Base-by-base conservation (phyloP, 75 land plant genomes). In the Picea sitchensis region DNA sequence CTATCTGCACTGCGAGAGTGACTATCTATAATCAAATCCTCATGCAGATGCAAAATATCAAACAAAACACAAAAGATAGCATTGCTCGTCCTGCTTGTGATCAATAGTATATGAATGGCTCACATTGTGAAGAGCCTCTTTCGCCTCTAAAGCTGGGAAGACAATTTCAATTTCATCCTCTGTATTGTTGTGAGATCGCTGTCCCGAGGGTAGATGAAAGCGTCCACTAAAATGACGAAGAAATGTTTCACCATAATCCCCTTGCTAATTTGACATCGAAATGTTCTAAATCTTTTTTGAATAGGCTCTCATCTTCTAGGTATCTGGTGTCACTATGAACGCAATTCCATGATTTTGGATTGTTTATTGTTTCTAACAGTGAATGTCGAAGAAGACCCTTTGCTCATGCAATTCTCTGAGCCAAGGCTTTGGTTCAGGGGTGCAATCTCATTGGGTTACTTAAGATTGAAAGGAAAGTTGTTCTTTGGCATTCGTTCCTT, bases 81-180 rank as follows among this genome's bases (percentile, higher is more conserved):
- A 77, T 87, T 86, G 80, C 56, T 92, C 93, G 73, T 95, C 95
- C 62, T 91, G 93, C 77, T 89, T 90, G 83, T 95, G 95, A 67
- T 95, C 98, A 62, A 95, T 65, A 17, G 90, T 86, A 77, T 91
- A 95, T 11, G 98, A 92, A 76, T 92, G 98, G 79, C 95, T 92
- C 4, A 95, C 91, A 82, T 95, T 92, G 68, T 91, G 93, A 83
- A 95, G 95, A 15, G 93, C 62, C 75, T 92, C 98, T 81, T 86
- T 95, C 5, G 93, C 80, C 81, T 95, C 98, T 59, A 95, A 80
- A 41, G 95, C 93, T 59, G 95, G 95, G 76, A 91, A 95, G 11
- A 92, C 93, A 62, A 95, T 95, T 17, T 92, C 93, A 88, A 92
- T 95, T 17, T 92, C 93, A 88, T 95, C 98, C 76, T 95, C 95